These are phyloP conservation scores for Neckera pumila DNA, from an alignment of 225 moss, liverwort and hornwort species.

Conservation along the genomic window DNA sequence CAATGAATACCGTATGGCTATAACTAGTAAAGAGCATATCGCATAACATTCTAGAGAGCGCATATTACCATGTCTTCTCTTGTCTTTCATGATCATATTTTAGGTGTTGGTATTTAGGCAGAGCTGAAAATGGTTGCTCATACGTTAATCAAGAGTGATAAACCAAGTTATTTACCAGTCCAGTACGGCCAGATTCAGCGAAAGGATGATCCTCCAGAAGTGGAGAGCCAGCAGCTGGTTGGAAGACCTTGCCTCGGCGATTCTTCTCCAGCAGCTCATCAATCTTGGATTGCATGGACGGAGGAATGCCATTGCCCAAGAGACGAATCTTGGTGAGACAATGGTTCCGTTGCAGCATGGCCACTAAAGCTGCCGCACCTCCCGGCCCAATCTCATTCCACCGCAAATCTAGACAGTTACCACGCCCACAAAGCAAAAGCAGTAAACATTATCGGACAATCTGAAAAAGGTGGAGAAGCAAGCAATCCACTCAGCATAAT, in stretches of 20 bases:
- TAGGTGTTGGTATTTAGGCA: background rate
- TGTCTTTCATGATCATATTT: background rate
- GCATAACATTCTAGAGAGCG: background rate
- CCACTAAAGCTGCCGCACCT: conserved; percentile 31
- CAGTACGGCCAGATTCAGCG: background rate
- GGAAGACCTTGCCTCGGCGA: conserved; percentile 9
- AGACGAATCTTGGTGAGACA: conserved; percentile 25
- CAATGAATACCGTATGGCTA: no score
- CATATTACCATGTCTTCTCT: background rate
- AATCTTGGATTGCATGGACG: conserved; percentile 31
- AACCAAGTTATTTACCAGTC: background rate
- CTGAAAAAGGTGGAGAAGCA: background rate
- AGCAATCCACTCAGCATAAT: background rate
- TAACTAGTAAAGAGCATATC: background rate
- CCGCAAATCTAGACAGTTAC: conserved; percentile 19
- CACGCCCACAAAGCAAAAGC: background rate
- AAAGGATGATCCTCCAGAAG: background rate
- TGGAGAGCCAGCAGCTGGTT: background rate
- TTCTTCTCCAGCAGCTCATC: conserved; percentile 37
- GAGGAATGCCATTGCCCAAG: conserved; percentile 44
- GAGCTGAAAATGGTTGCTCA: background rate
- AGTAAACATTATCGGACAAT: background rate
- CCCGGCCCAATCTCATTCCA: conserved; percentile 50
- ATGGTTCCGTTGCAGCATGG: conserved; percentile 36
- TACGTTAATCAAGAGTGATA: background rate